phyloP scores from a whole-genome alignment of 1,284 basidiomycete species.

The Cystobasidium slooffiae region DNA sequence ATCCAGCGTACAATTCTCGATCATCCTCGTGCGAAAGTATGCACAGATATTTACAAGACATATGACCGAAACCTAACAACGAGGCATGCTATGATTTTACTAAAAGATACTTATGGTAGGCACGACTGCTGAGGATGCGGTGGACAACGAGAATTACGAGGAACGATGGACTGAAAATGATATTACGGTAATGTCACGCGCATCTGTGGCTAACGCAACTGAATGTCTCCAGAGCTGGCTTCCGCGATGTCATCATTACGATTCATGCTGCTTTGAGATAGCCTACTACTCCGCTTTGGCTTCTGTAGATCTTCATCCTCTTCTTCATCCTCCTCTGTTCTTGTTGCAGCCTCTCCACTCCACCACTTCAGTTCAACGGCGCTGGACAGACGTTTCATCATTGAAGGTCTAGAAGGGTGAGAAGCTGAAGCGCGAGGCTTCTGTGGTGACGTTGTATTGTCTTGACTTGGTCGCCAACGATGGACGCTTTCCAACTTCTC shows the following conservation, averaged over 20 bases:
- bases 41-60: no score
- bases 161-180: not conserved
- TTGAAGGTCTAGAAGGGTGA: slow-evolving; percentile 4
- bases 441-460: slow-evolving; percentile 20
- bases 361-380: slow-evolving; percentile 38
- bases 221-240: slow-evolving; percentile 21
- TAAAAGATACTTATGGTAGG: not conserved
- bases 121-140: not conserved
- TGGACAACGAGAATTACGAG: not conserved
- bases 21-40: not conserved
- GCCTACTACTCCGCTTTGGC: not conserved
- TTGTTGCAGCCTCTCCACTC: slow-evolving; percentile 18
- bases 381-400: slow-evolving; percentile 33
- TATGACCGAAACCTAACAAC: not conserved
- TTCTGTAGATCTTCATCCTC: slow-evolving; percentile 39
- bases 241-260: not conserved
- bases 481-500: slow-evolving; percentile 37
- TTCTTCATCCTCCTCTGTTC: slow-evolving; percentile 1
- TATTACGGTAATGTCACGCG: no score
- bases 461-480: slow-evolving; percentile 37
- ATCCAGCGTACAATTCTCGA: not conserved
- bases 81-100: not conserved
- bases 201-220: slow-evolving; percentile 19
- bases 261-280: slow-evolving; percentile 7
- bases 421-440: slow-evolving; percentile 1